Evolutionary conservation across 2,329 filamentous ascomycete genomes (phyloP), one percentile per base, ranked within the genome.

Genomic region (Fusarium sulawesiense): DNA sequence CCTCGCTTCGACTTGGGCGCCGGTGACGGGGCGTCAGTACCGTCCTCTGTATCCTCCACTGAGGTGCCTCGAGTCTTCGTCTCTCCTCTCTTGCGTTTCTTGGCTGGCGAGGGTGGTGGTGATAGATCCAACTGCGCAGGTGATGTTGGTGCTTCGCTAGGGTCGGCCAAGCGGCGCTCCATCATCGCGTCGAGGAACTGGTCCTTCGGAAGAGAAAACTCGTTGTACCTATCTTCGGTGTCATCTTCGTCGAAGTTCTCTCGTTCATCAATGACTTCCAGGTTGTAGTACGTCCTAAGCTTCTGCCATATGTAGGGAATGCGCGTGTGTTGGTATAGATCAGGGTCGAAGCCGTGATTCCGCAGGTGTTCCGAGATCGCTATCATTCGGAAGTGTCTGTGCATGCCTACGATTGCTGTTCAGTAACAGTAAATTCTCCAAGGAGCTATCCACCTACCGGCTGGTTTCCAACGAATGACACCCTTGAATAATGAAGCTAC

Each of bases 381-480:
- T 68, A 97, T 89, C 86, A 98, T 94, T 64, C 93, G 91, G 78
- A 97, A 97, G 80, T 97, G 93, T 78, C 95, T 97, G 83, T 97
- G 94, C 86, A 97, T 92, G 65, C 94, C 93, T 93, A 70, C 4
- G 8, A 12, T 6, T 37, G 20, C n/a, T 34, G 46, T 72, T 63
- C 14, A 66, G 60, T 64, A 59, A 65, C 56, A 27, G 34, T 40
- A 42, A 60, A 46, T 29, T 44, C 8, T 27, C 5, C 13, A 27
- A 25, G 29, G 16, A 44, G 47, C 23, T 32, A 47, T 13, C 14
- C 20, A 67, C 78, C 71, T 78, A 93, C 94, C 95, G 42, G 95
- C 95, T n/a, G 96, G 96, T 78, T 99, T 99, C 92, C 93, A 97
- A 77, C 91, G 88, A 70, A 98, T 94, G 72, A 98, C 91, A 55